Percentiles rank a stretch among this genome's conserved stretches.
Conservation (phyloP, 2,329 filamentous ascomycete species). For the Cladophialophora bantiana region DNA sequence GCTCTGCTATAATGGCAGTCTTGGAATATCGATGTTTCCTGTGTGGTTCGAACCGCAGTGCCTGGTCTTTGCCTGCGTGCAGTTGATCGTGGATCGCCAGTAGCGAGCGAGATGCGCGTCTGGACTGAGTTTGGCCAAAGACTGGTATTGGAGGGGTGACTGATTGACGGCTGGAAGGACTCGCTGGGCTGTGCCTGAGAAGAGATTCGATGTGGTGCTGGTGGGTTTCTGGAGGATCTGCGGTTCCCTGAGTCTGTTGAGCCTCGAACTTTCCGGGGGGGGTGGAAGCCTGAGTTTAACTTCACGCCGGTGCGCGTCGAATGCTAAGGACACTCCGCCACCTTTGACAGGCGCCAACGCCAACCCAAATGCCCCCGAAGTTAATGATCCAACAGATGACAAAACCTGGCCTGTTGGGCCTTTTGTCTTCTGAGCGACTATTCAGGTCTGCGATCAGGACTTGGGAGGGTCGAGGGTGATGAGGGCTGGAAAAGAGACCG, state of each 20-base stretch:
- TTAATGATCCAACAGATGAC: conserved; percentile 10
- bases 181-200: background rate
- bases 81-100: conserved; percentile 17
- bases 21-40: background rate
- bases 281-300: conserved; percentile 11
- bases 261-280: conserved; percentile 1
- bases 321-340: conserved; percentile 19
- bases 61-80: background rate
- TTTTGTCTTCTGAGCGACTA: background rate
- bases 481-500: background rate
- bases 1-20: background rate
- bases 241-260: conserved; percentile 3
- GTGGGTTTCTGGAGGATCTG: conserved; percentile 1
- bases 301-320: conserved; percentile 9
- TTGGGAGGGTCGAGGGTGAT: background rate
- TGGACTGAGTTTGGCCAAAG: conserved; percentile 5
- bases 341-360: conserved; percentile 18
- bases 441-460: background rate
- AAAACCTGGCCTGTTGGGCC: background rate
- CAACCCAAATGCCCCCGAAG: conserved; percentile 20
- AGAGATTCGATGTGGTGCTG: background rate
- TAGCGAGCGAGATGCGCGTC: background rate
- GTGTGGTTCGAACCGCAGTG: background rate
- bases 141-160: background rate
- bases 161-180: background rate